Evolutionary conservation across 129 eudicot genomes (phyloP), one percentile per base, ranked within the genome.

Genomic region (Saposhnikovia divaricata): DNA sequence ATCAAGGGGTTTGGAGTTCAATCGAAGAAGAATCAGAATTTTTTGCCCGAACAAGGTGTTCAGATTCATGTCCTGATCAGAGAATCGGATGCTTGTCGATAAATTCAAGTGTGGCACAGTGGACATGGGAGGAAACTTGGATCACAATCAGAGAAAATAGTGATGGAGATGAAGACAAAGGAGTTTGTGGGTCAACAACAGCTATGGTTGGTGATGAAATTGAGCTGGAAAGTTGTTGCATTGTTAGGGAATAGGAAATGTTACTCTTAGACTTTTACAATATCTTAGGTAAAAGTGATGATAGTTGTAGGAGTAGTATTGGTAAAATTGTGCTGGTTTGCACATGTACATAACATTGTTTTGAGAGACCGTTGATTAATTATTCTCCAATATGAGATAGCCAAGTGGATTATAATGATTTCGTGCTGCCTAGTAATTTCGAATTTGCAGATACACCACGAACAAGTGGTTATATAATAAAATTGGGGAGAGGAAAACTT

Each of bases 1-100:
- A 91, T 87, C 88, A 79, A 73, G 90, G 86, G 47, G 83, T 91
- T 18, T 91, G 97, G 97, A 84, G 78, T 27, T 86, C 87, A 1
- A 80, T 44, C 16, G 89, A 85, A 59, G 42, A 66, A 66, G 88
- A 85, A 77, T 80, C 80, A 23, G 82, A 72, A 31, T 15, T 39
- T 39, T 79, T 78, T 19, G 28, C 2, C 2, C 21, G 66, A 16
- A 68, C 75, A 69, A 23, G 15, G 3, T 63, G 80, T n/a, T 44
- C 50, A 40, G 23, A 46, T 75, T 78, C 87, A 91, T 78, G 85
- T 73, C 80, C 87, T 47, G 61, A 75, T 55, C 78, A 85, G 78
- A 88, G 91, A 80, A 87, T 92, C 72, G 48, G 79, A 77, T 77
- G 78, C 81, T 63, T 89, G 91, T 77, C 71, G 50, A 73, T 68